Evolutionary conservation across 2,329 filamentous ascomycete species (phyloP).

Genomic region (Ceratocystis harringtonii): DNA sequence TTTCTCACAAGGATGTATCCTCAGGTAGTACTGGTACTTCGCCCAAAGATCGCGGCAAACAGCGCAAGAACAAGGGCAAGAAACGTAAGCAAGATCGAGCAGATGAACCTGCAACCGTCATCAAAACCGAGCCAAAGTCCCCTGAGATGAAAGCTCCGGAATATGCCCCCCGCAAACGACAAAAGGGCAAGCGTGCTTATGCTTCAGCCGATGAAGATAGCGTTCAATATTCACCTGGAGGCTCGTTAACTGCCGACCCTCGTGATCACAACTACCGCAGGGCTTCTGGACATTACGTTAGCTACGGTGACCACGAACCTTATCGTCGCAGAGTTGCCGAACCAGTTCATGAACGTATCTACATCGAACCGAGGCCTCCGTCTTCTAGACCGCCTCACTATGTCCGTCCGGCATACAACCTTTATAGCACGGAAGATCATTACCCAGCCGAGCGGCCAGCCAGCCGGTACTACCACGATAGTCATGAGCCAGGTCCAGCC

Average conservation of each 20-base stretch:
- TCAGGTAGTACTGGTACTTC: slow-evolving; percentile 11
- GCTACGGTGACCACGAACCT: slow-evolving; percentile 5
- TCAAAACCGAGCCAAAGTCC: slow-evolving; percentile 51
- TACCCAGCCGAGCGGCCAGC: slow-evolving; percentile 2
- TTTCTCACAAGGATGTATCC: slow-evolving; percentile 5
- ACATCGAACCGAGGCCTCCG: background rate
- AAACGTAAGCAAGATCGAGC: slow-evolving; percentile 30
- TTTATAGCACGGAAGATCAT: slow-evolving; percentile 2
- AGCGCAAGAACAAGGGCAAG: slow-evolving; percentile 37
- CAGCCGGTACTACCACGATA: slow-evolving; percentile 4
- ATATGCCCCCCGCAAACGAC: slow-evolving; percentile 41
- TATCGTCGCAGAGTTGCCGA: slow-evolving; percentile 21
- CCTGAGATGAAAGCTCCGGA: slow-evolving; percentile 41
- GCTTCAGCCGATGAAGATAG: background rate
- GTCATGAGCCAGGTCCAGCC: background rate
- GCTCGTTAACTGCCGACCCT: slow-evolving; percentile 3
- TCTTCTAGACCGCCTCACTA: background rate
- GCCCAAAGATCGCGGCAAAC: background rate
- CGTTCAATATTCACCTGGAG: slow-evolving; percentile 19
- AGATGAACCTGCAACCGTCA: slow-evolving; percentile 35
- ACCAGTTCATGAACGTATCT: slow-evolving; percentile 1
- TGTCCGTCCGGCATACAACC: slow-evolving; percentile 10
- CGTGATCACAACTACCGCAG: background rate
- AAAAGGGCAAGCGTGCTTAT: slow-evolving; percentile 26
- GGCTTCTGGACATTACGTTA: slow-evolving; percentile 7